A percentile compares a stretch with the other conserved stretches of the same genome.
Evolutionary conservation across 2,329 filamentous ascomycete species (phyloP).

Genomic region (Paecilomyces niveus): DNA sequence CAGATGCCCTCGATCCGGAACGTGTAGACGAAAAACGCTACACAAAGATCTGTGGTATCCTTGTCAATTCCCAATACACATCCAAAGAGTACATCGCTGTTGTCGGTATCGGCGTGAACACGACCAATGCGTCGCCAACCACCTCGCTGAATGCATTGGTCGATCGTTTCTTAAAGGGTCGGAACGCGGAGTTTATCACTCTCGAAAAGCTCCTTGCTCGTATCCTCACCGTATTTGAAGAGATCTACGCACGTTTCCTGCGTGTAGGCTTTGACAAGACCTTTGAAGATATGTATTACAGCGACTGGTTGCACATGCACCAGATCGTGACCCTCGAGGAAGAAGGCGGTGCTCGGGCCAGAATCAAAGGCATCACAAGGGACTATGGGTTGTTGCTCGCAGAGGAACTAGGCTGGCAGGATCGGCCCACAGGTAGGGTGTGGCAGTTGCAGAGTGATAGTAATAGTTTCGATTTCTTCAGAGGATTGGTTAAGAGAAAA

Average conservation of each 20-base stretch:
- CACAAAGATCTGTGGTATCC: conserved; percentile 87
- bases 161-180: conserved; percentile 27
- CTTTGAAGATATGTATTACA: conserved; percentile 72
- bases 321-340: conserved; percentile 71
- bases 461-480: conserved; percentile 98
- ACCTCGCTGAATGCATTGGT: conserved; percentile 76
- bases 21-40: conserved; percentile 49
- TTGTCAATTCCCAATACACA: conserved; percentile 80
- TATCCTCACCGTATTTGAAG: conserved; percentile 71
- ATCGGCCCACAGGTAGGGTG: conserved; percentile 65
- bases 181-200: conserved; percentile 49
- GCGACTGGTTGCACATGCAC: conserved; percentile 75
- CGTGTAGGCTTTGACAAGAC: conserved; percentile 64
- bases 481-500: conserved; percentile 76
- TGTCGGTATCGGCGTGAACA: conserved; percentile 80
- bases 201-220: conserved; percentile 76
- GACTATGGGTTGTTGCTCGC: conserved; percentile 84
- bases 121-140: conserved; percentile 75
- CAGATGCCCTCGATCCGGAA: conserved; percentile 60
- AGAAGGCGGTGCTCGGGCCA: conserved; percentile 65
- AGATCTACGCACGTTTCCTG: conserved; percentile 68
- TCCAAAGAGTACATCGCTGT: conserved; percentile 74
- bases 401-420: conserved; percentile 71
- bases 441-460: conserved; percentile 90
- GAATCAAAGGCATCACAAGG: conserved; percentile 79